Conservation (phyloP, 495 filamentous ascomycete genomes). For the Aspergillus sclerotiicarbonarius region DNA sequence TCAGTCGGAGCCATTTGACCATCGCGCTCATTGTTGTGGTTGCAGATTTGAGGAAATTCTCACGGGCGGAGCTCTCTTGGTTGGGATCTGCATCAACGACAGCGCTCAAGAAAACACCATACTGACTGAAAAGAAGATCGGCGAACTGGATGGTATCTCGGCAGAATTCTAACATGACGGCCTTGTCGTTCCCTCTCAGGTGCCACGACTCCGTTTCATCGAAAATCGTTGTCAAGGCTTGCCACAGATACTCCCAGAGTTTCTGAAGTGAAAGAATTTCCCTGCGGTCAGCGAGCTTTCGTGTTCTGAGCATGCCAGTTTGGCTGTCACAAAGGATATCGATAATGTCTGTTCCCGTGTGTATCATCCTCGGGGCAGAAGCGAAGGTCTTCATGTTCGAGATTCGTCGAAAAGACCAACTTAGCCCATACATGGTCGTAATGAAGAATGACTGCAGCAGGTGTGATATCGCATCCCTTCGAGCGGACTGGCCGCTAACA, state of each 20-base stretch:
- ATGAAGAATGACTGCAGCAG: slow-evolving; percentile 63
- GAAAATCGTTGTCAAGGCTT: slow-evolving; percentile 75
- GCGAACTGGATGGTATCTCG: slow-evolving; percentile 92
- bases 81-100: slow-evolving; percentile 47
- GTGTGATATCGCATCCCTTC: slow-evolving; percentile 71
- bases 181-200: slow-evolving; percentile 62
- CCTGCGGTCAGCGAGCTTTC: slow-evolving; percentile 51
- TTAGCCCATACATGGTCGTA: slow-evolving; percentile 58
- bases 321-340: slow-evolving; percentile 79
- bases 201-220: slow-evolving; percentile 77
- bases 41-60: slow-evolving; percentile 54
- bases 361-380: slow-evolving; percentile 67
- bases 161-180: slow-evolving; percentile 83
- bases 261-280: slow-evolving; percentile 62
- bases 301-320: slow-evolving; percentile 72
- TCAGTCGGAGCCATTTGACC: slow-evolving; percentile 78
- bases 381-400: slow-evolving; percentile 59
- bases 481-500: slow-evolving; percentile 65
- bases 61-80: slow-evolving; percentile 41
- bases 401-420: slow-evolving; percentile 59
- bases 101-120: slow-evolving; percentile 71
- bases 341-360: slow-evolving; percentile 71
- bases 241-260: slow-evolving; percentile 85
- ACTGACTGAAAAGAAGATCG: slow-evolving; percentile 78
- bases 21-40: slow-evolving; percentile 63